These are phyloP conservation scores for Eucalyptus paniculata DNA, from an alignment of 345 rosid species.

Conservation along the genomic window DNA sequence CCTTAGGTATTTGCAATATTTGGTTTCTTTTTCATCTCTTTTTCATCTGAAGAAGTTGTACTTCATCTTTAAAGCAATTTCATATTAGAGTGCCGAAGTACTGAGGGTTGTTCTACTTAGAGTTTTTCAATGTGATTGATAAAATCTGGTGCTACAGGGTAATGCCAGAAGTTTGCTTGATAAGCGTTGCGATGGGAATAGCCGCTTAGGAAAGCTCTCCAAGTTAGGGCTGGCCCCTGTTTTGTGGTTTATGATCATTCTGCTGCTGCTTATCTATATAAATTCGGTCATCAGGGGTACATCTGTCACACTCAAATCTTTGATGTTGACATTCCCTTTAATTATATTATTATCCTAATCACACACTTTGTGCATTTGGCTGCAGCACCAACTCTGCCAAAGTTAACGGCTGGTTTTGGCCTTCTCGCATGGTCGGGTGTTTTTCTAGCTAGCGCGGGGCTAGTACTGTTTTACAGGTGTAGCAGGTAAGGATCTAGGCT, in stretches of 20 bases:
- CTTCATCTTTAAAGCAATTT: background rate
- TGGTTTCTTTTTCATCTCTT: background rate
- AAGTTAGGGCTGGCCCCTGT: slow-evolving; percentile 87
- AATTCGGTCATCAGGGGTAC: slow-evolving; percentile 74
- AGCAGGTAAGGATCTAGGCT: slow-evolving; percentile 40
- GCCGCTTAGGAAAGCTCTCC: slow-evolving; percentile 57
- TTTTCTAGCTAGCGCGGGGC: slow-evolving; percentile 58
- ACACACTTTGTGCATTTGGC: background rate
- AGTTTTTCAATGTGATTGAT: background rate
- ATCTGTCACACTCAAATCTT: background rate
- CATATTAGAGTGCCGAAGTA: background rate
- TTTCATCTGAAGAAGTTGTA: background rate
- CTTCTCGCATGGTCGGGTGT: slow-evolving; percentile 82
- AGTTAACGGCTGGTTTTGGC: slow-evolving; percentile 62
- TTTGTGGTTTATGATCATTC: slow-evolving; percentile 56
- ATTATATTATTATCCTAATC: background rate
- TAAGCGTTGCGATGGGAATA: slow-evolving; percentile 65
- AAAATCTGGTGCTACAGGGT: slow-evolving; percentile 42
- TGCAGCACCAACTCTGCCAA: slow-evolving; percentile 76
- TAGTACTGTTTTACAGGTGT: slow-evolving; percentile 74
- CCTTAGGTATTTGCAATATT: background rate
- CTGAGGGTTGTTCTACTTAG: background rate
- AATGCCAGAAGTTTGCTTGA: slow-evolving; percentile 90
- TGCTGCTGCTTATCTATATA: slow-evolving; percentile 53
- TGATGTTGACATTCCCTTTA: background rate